These are phyloP conservation scores for Backusella tarrabulga DNA, from an alignment of 192 early-diverging fungal genomes.

Conservation along the genomic window DNA sequence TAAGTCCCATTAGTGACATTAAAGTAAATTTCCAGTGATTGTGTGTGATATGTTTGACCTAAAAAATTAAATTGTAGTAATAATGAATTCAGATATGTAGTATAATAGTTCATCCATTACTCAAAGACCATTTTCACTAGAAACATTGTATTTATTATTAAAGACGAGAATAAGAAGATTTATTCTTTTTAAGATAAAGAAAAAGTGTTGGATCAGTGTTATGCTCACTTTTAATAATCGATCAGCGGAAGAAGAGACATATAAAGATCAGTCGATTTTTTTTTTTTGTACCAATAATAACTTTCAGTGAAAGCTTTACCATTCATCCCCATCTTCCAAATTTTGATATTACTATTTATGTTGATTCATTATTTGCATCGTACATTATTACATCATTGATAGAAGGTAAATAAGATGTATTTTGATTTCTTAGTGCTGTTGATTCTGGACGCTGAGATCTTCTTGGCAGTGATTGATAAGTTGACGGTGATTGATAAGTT, in stretches of 20 bases:
- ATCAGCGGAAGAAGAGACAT: background rate
- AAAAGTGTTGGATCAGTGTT: background rate
- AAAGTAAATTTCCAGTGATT: too few species aligned
- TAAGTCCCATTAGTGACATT: too few species aligned
- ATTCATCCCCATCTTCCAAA: background rate
- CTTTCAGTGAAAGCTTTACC: background rate
- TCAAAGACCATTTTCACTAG: too few species aligned
- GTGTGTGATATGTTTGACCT: too few species aligned
- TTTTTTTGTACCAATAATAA: background rate
- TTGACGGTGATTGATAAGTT: conserved; percentile 1
- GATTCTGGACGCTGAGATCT: background rate
- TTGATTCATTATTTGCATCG: background rate
- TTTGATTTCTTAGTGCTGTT: background rate
- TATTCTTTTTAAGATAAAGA: background rate
- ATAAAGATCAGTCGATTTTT: background rate
- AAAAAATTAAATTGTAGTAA: too few species aligned
- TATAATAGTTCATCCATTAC: too few species aligned
- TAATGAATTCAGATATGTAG: too few species aligned
- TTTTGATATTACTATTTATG: background rate
- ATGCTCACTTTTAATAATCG: background rate
- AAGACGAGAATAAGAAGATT: background rate
- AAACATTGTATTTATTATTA: too few species aligned
- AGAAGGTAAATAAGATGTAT: background rate
- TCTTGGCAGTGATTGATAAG: background rate
- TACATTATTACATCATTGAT: background rate